Base-by-base conservation (phyloP, 2,329 filamentous ascomycete genomes). In the Phaeosphaeriaceae sp. region DNA sequence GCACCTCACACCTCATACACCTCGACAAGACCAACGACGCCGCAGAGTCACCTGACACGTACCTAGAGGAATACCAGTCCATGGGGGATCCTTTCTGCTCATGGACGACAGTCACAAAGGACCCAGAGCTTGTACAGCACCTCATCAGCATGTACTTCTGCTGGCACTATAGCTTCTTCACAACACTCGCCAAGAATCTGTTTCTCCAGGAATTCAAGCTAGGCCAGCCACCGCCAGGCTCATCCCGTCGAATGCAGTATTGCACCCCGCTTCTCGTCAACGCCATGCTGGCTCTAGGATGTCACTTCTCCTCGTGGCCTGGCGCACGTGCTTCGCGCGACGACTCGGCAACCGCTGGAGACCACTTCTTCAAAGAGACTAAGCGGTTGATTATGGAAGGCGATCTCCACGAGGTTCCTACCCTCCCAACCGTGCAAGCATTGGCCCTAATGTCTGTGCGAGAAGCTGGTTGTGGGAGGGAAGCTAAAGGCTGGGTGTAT, bases 101-200 rank as follows among this genome's bases (percentile, higher is more conserved):
- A 45, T 99, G 94, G 94, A 96, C 93, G 0, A 84, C 81, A 13
- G 91, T 96, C 37, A 96, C 91, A 1, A 80, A 85, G 42, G 91
- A 97, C 69, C 81, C 86, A 18, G 83, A 88, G 45, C 80, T 96
- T 37, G 86, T 97, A 61, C 83, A 87, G 13, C 93, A 97, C 72
- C 83, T 99, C 15, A 85, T 99, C 68, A 93, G 92, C 66, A 92
- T 97, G 90, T 99, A 99, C 75, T 97, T 97, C 76, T 91, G 87
- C 63, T 97, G 93, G 89, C 94, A 97, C 74, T 97, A 97, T 73
- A 87, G 92, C 15, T 97, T 94, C 75, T 99, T 97, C 72, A 93
- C 92, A 3, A 94, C 90, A 0, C 79, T 97, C 6, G 93, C 92
- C 11, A 95, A 90, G 70, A 86, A 82, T 30, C 77, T 96, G 26